These are phyloP conservation scores for Scutellaria galericulata DNA, from an alignment of 257 asterid genomes.

Conservation along the genomic window DNA sequence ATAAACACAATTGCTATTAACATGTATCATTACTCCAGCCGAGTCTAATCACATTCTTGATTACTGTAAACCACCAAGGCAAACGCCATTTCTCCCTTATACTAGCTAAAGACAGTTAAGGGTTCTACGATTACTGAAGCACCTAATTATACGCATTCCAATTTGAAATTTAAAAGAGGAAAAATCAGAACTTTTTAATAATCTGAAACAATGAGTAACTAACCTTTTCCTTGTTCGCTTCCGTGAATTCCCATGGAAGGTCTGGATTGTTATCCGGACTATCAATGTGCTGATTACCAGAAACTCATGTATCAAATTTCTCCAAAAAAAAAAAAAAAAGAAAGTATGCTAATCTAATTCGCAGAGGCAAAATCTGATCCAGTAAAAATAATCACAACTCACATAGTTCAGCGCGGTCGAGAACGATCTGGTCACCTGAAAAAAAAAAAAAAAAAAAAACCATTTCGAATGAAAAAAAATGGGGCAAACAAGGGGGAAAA, in stretches of 20 bases:
- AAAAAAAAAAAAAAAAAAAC: conserved; percentile 31
- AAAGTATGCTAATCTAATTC: neutral
- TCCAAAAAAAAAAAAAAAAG: neutral
- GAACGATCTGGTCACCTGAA: conserved; percentile 77
- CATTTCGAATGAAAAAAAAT: conserved; percentile 16
- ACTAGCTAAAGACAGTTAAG: neutral
- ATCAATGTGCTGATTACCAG: conserved; percentile 71
- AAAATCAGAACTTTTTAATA: conserved; percentile 9
- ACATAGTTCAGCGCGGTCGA: conserved; percentile 92
- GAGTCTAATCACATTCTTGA: neutral
- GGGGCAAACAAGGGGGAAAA: neutral
- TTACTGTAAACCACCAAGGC: conserved; percentile 1
- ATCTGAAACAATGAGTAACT: conserved; percentile 27
- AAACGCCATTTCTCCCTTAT: conserved; percentile 20
- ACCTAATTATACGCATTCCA: conserved; percentile 4
- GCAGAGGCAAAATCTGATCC: conserved; percentile 1
- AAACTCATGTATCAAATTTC: conserved; percentile 26
- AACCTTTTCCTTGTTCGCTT: conserved; percentile 70
- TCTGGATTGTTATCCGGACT: conserved; percentile 81
- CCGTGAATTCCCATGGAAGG: conserved; percentile 84
- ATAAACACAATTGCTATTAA: neutral
- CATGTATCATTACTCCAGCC: neutral
- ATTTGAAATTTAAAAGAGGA: neutral
- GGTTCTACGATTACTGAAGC: neutral
- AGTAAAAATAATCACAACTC: conserved; percentile 37